Conservation (phyloP, 1,139 yeast genomes). For the Ogataea hybrid region DNA sequence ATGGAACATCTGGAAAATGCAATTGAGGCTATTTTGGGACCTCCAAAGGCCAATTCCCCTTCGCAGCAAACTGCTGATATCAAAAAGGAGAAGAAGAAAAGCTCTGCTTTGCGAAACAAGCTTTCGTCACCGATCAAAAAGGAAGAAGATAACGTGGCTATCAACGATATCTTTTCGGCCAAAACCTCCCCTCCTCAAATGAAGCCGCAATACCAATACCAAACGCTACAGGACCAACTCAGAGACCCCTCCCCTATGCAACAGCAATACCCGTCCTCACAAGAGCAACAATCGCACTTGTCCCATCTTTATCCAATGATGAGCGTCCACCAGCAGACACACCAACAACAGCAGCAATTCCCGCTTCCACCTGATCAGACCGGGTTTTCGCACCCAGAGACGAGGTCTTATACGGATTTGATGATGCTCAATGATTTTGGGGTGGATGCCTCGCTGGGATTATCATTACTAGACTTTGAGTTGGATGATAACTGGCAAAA, state of each 20-base stretch:
- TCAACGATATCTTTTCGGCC: conserved; percentile 31
- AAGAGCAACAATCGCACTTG: not conserved
- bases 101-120: conserved; percentile 22
- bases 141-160: conserved; percentile 24
- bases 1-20: conserved; percentile 56
- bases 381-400: not conserved
- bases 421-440: conserved; percentile 52
- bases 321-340: not conserved
- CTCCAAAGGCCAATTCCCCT: conserved; percentile 26
- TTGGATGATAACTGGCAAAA: conserved; percentile 23
- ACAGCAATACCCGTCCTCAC: not conserved
- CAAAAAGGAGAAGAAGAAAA: conserved; percentile 22
- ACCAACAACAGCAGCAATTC: conserved; percentile 1
- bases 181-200: conserved; percentile 8
- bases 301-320: conserved; percentile 1
- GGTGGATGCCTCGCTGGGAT: conserved; percentile 67
- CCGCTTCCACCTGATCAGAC: not conserved
- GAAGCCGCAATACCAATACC: conserved; percentile 7
- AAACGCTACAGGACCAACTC: conserved; percentile 22
- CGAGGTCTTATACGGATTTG: conserved; percentile 35
- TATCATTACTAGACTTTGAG: conserved; percentile 50
- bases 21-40: conserved; percentile 47
- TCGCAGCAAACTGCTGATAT: conserved; percentile 15
- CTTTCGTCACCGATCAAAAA: conserved; percentile 9
- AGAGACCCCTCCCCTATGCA: conserved; percentile 14